Evolutionary conservation across 1,139 yeast genomes (phyloP).

Genomic region (Geotrichum bryndzae): DNA sequence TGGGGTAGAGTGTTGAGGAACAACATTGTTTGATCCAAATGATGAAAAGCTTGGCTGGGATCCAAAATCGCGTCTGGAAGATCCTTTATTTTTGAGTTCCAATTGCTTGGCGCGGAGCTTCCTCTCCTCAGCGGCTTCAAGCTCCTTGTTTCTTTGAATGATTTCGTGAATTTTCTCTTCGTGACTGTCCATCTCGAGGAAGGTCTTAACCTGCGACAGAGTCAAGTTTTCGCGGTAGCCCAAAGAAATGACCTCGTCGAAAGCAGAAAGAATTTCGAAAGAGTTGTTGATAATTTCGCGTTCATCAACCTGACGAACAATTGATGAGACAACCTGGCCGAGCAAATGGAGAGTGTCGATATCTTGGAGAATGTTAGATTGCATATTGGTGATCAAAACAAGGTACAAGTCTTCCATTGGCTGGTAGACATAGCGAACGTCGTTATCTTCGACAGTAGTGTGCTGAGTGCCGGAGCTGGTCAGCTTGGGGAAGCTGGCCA

Average conservation of each 20-base stretch:
- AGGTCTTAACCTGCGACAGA: slow-evolving; percentile 75
- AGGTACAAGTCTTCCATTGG: slow-evolving; percentile 93
- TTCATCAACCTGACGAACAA: slow-evolving; percentile 74
- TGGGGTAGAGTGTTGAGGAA: slow-evolving; percentile 4
- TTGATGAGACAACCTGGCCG: slow-evolving; percentile 70
- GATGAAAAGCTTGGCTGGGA: slow-evolving; percentile 16
- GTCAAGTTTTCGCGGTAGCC: slow-evolving; percentile 90
- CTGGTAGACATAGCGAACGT: slow-evolving; percentile 89
- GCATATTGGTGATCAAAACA: slow-evolving; percentile 83
- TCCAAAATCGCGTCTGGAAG: slow-evolving; percentile 13
- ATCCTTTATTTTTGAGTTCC: slow-evolving; percentile 39
- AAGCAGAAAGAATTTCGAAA: slow-evolving; percentile 84
- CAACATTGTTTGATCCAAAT: background rate
- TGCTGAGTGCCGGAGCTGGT: slow-evolving; percentile 74
- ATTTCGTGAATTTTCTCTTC: slow-evolving; percentile 98
- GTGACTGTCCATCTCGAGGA: slow-evolving; percentile 95
- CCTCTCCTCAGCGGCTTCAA: slow-evolving; percentile 95
- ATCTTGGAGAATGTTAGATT: slow-evolving; percentile 90
- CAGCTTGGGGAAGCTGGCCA: slow-evolving; percentile 81
- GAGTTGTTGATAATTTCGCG: slow-evolving; percentile 77
- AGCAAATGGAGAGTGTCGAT: slow-evolving; percentile 86
- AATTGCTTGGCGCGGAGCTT: slow-evolving; percentile 94
- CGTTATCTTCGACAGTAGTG: slow-evolving; percentile 90
- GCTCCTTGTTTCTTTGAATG: slow-evolving; percentile 92
- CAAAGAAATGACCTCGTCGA: slow-evolving; percentile 84